Conservation (phyloP, 2,329 filamentous ascomycete genomes). For the Cladosporium sp. region DNA sequence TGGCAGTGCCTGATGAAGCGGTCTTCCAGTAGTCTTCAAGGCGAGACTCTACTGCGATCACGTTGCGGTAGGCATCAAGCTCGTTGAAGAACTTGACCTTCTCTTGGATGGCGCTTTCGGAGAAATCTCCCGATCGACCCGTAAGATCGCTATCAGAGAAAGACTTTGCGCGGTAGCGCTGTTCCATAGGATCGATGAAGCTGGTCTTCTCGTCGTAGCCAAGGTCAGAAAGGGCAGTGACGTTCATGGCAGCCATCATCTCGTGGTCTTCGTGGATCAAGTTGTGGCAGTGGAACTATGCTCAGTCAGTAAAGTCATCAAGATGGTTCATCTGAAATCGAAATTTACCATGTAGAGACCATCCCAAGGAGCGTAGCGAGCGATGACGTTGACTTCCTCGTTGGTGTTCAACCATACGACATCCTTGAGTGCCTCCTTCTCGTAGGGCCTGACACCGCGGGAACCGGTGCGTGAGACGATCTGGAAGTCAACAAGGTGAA, state of each 20-base stretch:
- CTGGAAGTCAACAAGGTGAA: constrained; percentile 47
- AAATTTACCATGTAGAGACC: constrained; percentile 41
- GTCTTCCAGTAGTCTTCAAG: constrained; percentile 29
- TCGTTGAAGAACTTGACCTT: constrained; percentile 32
- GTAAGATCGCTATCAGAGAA: constrained; percentile 15
- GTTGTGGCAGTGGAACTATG: constrained; percentile 40
- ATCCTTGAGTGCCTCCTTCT: constrained; percentile 54
- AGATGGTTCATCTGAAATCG: too few relatives aligned
- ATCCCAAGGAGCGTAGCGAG: constrained; percentile 51
- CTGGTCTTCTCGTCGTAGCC: constrained; percentile 29
- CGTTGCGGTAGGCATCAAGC: constrained; percentile 30
- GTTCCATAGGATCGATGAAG: constrained; percentile 23
- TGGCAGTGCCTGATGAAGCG: not conserved
- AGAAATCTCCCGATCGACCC: constrained; percentile 16
- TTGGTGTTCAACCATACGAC: constrained; percentile 52
- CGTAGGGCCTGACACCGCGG: constrained; percentile 46
- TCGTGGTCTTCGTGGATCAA: constrained; percentile 43
- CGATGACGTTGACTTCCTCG: constrained; percentile 50
- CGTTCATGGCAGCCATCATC: constrained; percentile 44
- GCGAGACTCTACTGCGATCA: constrained; percentile 23
- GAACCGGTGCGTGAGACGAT: constrained; percentile 47
- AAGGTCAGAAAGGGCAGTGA: constrained; percentile 33
- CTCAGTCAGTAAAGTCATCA: not conserved
- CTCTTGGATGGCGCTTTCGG: constrained; percentile 21
- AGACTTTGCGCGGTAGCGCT: constrained; percentile 20